These are phyloP conservation scores for Aegilops umbellulata DNA, from an alignment of 176 grass and related monocot genomes.

Conservation along the genomic window DNA sequence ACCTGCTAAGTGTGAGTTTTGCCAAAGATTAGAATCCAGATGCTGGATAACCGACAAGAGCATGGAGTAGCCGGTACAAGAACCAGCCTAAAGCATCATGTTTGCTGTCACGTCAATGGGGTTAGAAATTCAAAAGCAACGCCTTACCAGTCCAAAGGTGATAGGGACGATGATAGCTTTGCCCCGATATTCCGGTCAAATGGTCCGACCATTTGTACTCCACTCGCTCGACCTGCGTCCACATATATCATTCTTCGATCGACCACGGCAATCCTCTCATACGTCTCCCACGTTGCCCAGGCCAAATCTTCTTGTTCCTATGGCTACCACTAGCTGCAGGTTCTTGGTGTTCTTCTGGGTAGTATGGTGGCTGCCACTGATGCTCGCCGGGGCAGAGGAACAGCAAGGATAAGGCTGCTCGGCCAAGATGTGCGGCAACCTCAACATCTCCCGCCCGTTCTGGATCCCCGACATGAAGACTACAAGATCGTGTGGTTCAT, in stretches of 20 bases:
- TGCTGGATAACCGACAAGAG: too few species aligned
- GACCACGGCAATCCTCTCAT: neutral
- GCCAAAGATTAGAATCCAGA: too few species aligned
- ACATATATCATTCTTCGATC: neutral
- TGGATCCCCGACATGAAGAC: rapidly evolving
- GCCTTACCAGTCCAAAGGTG: too few species aligned
- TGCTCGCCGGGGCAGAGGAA: neutral
- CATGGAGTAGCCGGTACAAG: too few species aligned
- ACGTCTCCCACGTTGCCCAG: neutral
- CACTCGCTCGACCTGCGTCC: rapidly evolving
- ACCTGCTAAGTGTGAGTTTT: too few species aligned
- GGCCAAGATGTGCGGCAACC: neutral
- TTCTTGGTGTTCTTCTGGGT: neutral
- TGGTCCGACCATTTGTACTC: neutral
- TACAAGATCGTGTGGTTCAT: neutral
- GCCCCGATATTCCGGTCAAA: neutral
- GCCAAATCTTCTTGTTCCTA: neutral
- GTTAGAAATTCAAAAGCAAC: neutral
- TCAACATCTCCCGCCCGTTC: neutral
- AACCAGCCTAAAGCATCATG: neutral
- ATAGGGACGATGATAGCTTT: neutral
- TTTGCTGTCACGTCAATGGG: neutral
- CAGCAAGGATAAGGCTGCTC: neutral
- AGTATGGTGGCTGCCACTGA: neutral
- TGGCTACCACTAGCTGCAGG: neutral